Percentiles rank a stretch among this genome's conserved stretches.
These are phyloP conservation scores for Globisporangium irregulare DNA, from an alignment of 352 stramenopile genomes.

Conservation along the genomic window DNA sequence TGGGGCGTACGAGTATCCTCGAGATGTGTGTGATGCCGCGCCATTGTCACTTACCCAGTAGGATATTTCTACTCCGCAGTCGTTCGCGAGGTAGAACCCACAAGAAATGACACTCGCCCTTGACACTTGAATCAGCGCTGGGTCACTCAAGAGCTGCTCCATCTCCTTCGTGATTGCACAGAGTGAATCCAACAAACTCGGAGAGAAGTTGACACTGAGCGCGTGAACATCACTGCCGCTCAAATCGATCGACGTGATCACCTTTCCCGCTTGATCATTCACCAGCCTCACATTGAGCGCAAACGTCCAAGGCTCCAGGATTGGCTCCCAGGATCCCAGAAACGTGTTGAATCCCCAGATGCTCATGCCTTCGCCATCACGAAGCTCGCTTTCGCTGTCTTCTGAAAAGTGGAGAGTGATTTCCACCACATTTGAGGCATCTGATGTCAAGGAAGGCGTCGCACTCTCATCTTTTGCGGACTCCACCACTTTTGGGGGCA, in stretches of 20 bases:
- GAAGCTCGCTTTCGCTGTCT: constrained; percentile 40
- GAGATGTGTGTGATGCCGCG: constrained; percentile 31
- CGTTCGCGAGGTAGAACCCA: constrained; percentile 78
- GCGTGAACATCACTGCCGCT: constrained; percentile 51
- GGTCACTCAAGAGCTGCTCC: constrained; percentile 29
- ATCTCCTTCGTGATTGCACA: constrained; percentile 63
- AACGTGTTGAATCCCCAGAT: constrained; percentile 77
- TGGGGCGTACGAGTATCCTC: constrained; percentile 59
- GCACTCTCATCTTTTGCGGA: neutral
- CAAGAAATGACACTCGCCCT: constrained; percentile 73
- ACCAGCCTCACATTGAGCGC: constrained; percentile 32
- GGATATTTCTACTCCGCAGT: constrained; percentile 51
- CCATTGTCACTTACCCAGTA: constrained; percentile 64
- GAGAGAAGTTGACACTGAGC: constrained; percentile 71
- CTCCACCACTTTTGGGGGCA: constrained; percentile 18
- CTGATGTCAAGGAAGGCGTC: neutral
- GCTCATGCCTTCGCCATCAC: constrained; percentile 70
- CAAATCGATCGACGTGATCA: constrained; percentile 50
- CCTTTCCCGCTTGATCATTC: constrained; percentile 42
- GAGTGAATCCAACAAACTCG: constrained; percentile 57
- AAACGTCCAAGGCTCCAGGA: constrained; percentile 79
- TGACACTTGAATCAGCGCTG: constrained; percentile 28
- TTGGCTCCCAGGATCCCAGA: constrained; percentile 74
- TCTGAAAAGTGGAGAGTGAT: constrained; percentile 59
- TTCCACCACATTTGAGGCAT: neutral